These are phyloP conservation scores for Scutellaria galericulata DNA, from an alignment of 257 asterid species.

Conservation along the genomic window DNA sequence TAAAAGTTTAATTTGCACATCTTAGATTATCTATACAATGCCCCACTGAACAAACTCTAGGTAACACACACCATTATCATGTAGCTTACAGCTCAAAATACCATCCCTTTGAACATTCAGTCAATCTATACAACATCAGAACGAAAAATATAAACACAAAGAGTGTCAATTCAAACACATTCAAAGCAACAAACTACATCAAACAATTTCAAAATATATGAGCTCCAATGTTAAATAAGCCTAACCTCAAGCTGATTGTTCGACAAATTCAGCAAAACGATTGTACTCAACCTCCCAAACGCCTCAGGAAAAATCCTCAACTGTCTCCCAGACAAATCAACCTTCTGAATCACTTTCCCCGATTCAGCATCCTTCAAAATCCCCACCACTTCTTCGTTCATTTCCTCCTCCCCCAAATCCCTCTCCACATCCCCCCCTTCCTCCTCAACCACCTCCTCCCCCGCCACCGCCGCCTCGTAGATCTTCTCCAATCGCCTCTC, in stretches of 20 bases:
- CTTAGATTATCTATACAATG: background rate
- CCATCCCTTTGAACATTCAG: background rate
- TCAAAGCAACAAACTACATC: slow-evolving; percentile 13
- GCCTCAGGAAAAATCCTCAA: slow-evolving; percentile 82
- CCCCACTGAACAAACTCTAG: background rate
- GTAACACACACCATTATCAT: slow-evolving; percentile 1
- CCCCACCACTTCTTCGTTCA: slow-evolving; percentile 69
- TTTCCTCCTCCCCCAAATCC: slow-evolving; percentile 48
- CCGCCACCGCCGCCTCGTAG: slow-evolving; percentile 79
- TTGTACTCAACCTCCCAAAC: slow-evolving; percentile 61
- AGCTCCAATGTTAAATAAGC: background rate
- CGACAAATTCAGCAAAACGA: slow-evolving; percentile 73
- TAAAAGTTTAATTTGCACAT: background rate
- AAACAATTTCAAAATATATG: slow-evolving; percentile 14
- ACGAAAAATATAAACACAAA: background rate
- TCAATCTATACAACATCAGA: slow-evolving; percentile 22
- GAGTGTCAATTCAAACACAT: slow-evolving; percentile 16
- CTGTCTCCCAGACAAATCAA: slow-evolving; percentile 62
- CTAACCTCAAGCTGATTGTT: slow-evolving; percentile 77
- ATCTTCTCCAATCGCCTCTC: slow-evolving; percentile 81
- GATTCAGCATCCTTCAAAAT: slow-evolving; percentile 67
- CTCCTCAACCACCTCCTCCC: slow-evolving; percentile 47
- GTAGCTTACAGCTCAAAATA: too few species aligned
- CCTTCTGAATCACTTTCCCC: slow-evolving; percentile 59
- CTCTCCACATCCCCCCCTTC: slow-evolving; percentile 41